Evolutionary conservation across 1,139 yeast species (phyloP).

Genomic region (Kurtzmaniella quercitrusa): DNA sequence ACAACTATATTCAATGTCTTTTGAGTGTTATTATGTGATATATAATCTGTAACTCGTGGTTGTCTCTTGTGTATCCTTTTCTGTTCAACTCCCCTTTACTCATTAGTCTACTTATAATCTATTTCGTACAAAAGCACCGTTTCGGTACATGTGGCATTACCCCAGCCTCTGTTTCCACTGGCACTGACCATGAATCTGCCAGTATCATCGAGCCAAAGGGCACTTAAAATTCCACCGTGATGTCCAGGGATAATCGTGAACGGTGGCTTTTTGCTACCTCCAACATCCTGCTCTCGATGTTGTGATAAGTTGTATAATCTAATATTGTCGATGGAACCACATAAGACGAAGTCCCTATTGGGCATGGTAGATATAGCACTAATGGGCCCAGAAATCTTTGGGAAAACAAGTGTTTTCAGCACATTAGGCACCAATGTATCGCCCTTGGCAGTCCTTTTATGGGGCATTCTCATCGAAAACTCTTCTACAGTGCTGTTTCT

Average conservation of each 20-base stretch:
- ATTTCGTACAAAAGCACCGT: conserved; percentile 78
- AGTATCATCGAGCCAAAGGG: conserved; percentile 74
- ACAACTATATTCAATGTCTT: too few relatives aligned
- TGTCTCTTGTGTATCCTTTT: too few relatives aligned
- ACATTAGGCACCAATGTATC: conserved; percentile 40
- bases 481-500: conserved; percentile 89
- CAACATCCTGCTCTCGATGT: conserved; percentile 33
- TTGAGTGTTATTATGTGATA: too few relatives aligned
- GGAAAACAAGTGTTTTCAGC: conserved; percentile 63
- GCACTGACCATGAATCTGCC: conserved; percentile 86
- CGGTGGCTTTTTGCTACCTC: conserved; percentile 33
- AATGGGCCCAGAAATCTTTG: conserved; percentile 88
- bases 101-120: conserved; percentile 16
- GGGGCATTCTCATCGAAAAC: conserved; percentile 65
- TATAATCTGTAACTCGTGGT: too few relatives aligned
- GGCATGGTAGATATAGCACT: conserved; percentile 80
- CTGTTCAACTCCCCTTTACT: too few relatives aligned
- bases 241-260: conserved; percentile 63
- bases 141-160: conserved; percentile 74
- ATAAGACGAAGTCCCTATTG: conserved; percentile 69
- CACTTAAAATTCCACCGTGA: conserved; percentile 53
- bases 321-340: conserved; percentile 89
- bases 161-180: conserved; percentile 95
- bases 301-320: conserved; percentile 74
- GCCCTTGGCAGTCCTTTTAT: conserved; percentile 20